Percentiles rank a stretch among this genome's conserved stretches.
phyloP scores from a whole-genome alignment of 257 asterid genomes.

The Ilex asprella region DNA sequence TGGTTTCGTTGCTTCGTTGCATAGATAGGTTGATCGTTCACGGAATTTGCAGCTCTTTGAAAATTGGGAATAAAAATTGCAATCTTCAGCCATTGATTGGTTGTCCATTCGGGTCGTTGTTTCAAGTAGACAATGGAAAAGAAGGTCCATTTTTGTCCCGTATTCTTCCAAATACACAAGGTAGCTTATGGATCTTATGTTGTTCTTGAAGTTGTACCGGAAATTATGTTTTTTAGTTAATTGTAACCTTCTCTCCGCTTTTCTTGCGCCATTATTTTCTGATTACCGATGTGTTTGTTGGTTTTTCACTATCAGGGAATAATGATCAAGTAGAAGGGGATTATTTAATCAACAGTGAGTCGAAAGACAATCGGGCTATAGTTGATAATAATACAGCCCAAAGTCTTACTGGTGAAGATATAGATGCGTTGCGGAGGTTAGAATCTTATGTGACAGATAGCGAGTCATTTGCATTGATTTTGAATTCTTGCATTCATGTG shows the following conservation, averaged over 20 bases:
- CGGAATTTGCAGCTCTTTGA: conserved; percentile 46
- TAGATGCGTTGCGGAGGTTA: conserved; percentile 73
- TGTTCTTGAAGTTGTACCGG: background rate
- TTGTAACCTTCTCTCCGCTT: conserved; percentile 6
- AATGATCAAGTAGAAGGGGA: conserved; percentile 35
- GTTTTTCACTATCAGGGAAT: conserved; percentile 39
- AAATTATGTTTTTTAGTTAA: background rate
- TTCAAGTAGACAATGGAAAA: conserved; percentile 64
- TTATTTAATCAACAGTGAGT: conserved; percentile 29
- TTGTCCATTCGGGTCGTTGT: conserved; percentile 69
- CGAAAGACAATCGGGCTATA: conserved; percentile 75
- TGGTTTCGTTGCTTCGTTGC: too few species aligned
- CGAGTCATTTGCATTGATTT: too few species aligned
- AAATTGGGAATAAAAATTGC: conserved; percentile 75
- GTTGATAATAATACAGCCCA: conserved; percentile 93
- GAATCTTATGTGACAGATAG: conserved; percentile 1
- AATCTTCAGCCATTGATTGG: conserved; percentile 84
- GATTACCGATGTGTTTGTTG: conserved; percentile 13
- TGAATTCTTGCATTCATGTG: too few species aligned
- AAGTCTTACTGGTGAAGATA: conserved; percentile 75
- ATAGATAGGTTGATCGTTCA: background rate
- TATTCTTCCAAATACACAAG: conserved; percentile 44
- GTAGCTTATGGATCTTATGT: conserved; percentile 18
- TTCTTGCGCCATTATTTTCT: background rate
- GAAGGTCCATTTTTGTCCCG: conserved; percentile 70